phyloP scores from a whole-genome alignment of 208 protist species.

The Leishmania gerbilli region DNA sequence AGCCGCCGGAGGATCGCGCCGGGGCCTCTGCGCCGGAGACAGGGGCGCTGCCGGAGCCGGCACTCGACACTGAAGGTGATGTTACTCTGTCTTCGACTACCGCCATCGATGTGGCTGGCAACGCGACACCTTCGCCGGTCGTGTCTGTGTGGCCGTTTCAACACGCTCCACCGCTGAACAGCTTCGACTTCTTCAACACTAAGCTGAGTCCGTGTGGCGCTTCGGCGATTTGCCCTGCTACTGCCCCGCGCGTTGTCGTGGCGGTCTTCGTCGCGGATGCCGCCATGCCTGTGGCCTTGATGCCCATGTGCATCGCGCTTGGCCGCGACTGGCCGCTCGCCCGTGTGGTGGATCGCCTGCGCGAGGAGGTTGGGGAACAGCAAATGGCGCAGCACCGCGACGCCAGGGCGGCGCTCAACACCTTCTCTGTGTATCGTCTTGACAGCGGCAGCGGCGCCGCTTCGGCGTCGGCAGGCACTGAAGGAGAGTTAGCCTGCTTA shows the following conservation, averaged over 20 bases:
- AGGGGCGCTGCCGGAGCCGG: background rate
- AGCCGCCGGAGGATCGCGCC: background rate
- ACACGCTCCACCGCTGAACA: conserved; percentile 45
- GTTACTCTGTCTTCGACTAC: background rate
- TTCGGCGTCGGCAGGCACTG: background rate
- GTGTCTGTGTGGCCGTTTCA: conserved; percentile 62
- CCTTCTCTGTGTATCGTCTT: conserved; percentile 21
- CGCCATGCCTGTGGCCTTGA: conserved; percentile 21
- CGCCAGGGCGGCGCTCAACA: background rate
- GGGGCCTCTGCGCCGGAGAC: background rate
- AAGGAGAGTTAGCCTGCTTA: background rate
- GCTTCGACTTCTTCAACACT: conserved; percentile 44
- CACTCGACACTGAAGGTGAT: background rate
- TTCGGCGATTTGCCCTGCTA: conserved; percentile 12
- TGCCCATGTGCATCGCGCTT: conserved; percentile 48
- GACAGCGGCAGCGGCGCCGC: background rate
- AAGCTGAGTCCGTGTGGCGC: conserved; percentile 44
- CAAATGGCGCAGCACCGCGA: conserved; percentile 14
- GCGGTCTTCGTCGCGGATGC: conserved; percentile 32
- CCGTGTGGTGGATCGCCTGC: conserved; percentile 39
- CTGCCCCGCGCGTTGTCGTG: conserved; percentile 25
- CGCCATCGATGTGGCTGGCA: background rate
- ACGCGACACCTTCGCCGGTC: background rate
- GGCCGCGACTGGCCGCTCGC: conserved; percentile 44
- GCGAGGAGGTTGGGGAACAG: conserved; percentile 35